A percentile compares a stretch with the other conserved stretches of the same genome.
These are phyloP conservation scores for Trametes sp. DNA, from an alignment of 1,284 basidiomycete genomes.

Conservation along the genomic window DNA sequence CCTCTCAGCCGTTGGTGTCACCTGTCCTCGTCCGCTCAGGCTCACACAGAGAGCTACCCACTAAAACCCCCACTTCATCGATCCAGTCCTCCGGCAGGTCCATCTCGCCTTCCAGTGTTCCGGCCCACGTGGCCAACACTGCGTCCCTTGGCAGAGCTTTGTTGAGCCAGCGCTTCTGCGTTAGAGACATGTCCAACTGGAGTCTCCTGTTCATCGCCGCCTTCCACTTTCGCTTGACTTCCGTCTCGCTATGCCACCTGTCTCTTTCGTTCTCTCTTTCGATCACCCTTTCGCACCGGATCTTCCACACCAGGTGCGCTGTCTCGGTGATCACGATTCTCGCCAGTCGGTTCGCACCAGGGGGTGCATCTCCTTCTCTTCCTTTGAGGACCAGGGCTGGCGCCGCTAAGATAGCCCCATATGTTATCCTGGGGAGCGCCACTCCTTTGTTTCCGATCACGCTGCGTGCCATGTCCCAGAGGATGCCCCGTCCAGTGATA, in stretches of 20 bases:
- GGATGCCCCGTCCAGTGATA: neutral
- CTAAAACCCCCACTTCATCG: neutral
- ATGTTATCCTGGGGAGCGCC: too few species aligned
- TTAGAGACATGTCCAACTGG: neutral
- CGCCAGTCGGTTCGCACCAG: neutral
- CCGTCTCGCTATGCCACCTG: neutral
- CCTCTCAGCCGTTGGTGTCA: neutral
- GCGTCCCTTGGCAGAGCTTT: neutral
- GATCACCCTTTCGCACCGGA: neutral
- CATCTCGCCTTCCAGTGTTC: neutral
- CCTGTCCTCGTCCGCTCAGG: too few species aligned
- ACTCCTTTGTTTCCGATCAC: neutral
- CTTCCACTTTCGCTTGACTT: neutral
- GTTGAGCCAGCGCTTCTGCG: neutral
- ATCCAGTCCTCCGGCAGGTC: neutral
- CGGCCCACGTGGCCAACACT: neutral
- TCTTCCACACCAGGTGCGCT: neutral
- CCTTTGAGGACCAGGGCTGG: neutral
- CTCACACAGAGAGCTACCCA: neutral
- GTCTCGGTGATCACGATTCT: neutral
- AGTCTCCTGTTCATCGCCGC: neutral
- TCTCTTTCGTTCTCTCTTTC: neutral
- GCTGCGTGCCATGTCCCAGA: neutral
- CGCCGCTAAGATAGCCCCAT: neutral
- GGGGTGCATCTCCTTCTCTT: too few species aligned